Percentiles rank a stretch among this genome's conserved stretches.
Conservation (phyloP, 345 rosid species). For the Eucalyptus marginata region DNA sequence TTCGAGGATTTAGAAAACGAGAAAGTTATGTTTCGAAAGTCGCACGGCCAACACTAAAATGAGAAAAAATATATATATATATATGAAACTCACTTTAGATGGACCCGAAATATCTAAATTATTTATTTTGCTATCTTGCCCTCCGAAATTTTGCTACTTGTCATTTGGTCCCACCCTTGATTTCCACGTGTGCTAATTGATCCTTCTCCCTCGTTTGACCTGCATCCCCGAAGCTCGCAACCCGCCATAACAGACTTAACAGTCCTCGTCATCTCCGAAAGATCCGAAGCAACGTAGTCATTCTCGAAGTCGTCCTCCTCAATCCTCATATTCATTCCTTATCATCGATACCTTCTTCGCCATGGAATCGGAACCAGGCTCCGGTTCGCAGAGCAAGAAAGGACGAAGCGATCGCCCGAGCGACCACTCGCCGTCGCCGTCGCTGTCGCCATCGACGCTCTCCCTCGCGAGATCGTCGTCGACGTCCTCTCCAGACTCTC, state of each 20-base stretch:
- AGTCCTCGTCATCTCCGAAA: not conserved
- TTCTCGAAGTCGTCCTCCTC: not conserved
- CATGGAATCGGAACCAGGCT: not conserved
- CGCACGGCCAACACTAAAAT: too few species aligned
- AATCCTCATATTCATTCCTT: not conserved
- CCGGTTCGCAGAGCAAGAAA: not conserved
- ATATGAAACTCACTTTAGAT: not conserved
- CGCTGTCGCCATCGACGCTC: not conserved
- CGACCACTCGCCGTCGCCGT: not conserved
- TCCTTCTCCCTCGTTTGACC: not conserved
- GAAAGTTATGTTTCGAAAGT: too few species aligned
- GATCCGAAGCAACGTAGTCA: not conserved
- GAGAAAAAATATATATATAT: too few species aligned
- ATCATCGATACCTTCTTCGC: not conserved
- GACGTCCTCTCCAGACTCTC: constrained; percentile 62
- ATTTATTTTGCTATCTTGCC: not conserved
- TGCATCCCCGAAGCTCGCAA: not conserved
- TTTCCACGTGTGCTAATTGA: not conserved
- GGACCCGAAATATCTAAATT: not conserved
- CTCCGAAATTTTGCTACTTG: not conserved
- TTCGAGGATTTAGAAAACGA: too few species aligned
- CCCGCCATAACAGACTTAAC: not conserved
- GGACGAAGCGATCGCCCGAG: not conserved
- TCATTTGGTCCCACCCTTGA: not conserved
- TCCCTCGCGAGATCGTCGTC: constrained; percentile 43